Conservation (phyloP, 257 asterid genomes). For the Rubia yunnanensis region DNA sequence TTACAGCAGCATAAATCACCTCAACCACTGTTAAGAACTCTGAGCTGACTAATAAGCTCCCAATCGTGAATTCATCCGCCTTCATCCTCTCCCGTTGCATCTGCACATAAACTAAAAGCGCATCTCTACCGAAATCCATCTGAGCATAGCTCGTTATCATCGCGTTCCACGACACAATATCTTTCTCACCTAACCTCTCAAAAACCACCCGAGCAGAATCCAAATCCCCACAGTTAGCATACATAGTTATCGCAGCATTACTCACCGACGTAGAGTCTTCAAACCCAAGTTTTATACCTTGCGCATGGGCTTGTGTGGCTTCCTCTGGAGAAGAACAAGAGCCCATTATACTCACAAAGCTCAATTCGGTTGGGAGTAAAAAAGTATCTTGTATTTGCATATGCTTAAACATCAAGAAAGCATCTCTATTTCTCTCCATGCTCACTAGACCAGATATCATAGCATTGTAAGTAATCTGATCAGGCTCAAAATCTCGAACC, state of each 20-base stretch:
- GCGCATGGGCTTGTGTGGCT: slow-evolving; percentile 54
- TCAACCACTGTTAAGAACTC: slow-evolving; percentile 36
- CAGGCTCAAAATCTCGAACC: slow-evolving; percentile 29
- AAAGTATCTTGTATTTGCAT: slow-evolving; percentile 44
- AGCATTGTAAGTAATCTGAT: slow-evolving; percentile 61
- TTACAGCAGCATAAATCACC: slow-evolving; percentile 46
- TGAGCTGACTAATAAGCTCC: slow-evolving; percentile 58
- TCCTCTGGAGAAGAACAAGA: slow-evolving; percentile 30
- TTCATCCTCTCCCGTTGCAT: slow-evolving; percentile 52
- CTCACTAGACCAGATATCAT: slow-evolving; percentile 53
- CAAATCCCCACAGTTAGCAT: slow-evolving; percentile 42
- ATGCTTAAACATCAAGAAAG: slow-evolving; percentile 45
- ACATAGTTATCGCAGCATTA: slow-evolving; percentile 81
- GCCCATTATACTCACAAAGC: slow-evolving; percentile 63
- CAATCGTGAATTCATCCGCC: slow-evolving; percentile 70
- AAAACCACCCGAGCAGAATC: slow-evolving; percentile 43
- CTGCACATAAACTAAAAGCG: slow-evolving; percentile 31
- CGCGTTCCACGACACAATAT: slow-evolving; percentile 69
- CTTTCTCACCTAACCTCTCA: slow-evolving; percentile 35
- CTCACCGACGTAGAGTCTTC: slow-evolving; percentile 44
- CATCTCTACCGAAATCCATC: slow-evolving; percentile 32
- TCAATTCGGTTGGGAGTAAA: slow-evolving; percentile 56
- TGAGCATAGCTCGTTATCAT: slow-evolving; percentile 57
- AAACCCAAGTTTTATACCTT: slow-evolving; percentile 43
- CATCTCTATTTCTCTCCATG: slow-evolving; percentile 49